Base-by-base conservation (phyloP, 345 rosid genomes). In the Stellera chamaejasme region DNA sequence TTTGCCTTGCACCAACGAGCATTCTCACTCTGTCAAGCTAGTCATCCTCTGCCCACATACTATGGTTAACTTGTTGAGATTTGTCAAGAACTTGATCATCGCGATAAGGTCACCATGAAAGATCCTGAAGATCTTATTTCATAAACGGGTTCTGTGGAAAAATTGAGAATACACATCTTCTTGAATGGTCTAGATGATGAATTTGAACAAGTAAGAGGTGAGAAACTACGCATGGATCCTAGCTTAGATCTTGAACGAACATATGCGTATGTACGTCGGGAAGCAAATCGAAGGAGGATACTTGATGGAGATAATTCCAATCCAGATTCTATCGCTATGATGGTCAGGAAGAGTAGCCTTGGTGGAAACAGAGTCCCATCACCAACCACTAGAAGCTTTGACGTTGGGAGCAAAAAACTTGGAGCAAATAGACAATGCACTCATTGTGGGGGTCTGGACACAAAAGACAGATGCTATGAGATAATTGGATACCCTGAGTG, bases 61-160 rank as follows among this genome's bases (percentile, higher is more conserved):
- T 60, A 60, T 48, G 51, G 65, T 54, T 55, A 66, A 26, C 56
- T 60, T 0, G 13, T 54, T 7, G 60, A 59, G 42, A 66, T 60
- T 1, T 66, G 59, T 16, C 49, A 59, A 42, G 56, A 66, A 13
- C 46, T 10, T 66, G 55, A 66, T 28, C 60, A 28, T 13, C n/a
- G 6, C 6, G 36, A 28, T 28, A 6, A 2, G 6, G 59, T 15
- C 16, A 46, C n/a, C 5, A 59, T 54, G 51, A 54, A 49, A 13
- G 56, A 66, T 13, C 53, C 13, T 0, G n/a, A 52, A 6, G 69
- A 58, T 36, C 14, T 58, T 13, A 42, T 36, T 14, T 3, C 6
- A 1, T 66, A 66, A 59, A 26, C 9, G 13, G 26, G 28, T 28
- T n/a, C n/a, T 2, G 2, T 66, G 59, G 61, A 48, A 6, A 36